phyloP scores from a whole-genome alignment of 148 eudicot genomes.

The Gaultheria prostrata region DNA sequence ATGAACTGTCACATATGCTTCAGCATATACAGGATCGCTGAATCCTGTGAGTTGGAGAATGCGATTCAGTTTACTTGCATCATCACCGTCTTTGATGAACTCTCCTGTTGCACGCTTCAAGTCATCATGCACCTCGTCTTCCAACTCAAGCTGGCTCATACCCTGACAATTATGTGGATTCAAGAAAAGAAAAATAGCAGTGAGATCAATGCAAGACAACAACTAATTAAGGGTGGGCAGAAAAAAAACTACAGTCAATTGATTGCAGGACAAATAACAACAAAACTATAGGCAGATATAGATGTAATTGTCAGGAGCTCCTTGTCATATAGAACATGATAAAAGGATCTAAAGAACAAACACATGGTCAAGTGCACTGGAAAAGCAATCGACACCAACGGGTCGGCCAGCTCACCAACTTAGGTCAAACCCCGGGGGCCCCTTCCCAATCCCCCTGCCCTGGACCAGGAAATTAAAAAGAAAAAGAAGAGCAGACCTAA shows the following conservation, averaged over 20 bases:
- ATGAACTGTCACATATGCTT: constrained; percentile 98
- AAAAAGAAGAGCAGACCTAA: neutral
- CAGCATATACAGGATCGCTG: constrained; percentile 96
- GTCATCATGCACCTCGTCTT: constrained; percentile 96
- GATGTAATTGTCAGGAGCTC: neutral
- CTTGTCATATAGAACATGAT: neutral
- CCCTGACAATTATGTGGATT: constrained; percentile 47
- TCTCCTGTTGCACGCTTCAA: constrained; percentile 96
- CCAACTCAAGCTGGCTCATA: constrained; percentile 96
- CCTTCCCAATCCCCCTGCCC: neutral
- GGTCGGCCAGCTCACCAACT: neutral
- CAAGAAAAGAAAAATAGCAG: neutral
- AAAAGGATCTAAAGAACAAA: neutral
- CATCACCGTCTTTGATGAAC: constrained; percentile 72
- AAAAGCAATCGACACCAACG: neutral
- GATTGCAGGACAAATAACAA: neutral
- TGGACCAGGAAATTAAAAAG: neutral
- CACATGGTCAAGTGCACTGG: neutral
- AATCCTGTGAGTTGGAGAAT: constrained; percentile 96
- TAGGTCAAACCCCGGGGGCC: neutral
- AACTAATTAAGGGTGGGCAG: neutral
- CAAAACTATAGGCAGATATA: neutral
- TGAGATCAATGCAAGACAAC: neutral
- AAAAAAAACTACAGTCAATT: neutral
- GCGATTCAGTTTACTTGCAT: constrained; percentile 84